A percentile compares a stretch with the other conserved stretches of the same genome.
Evolutionary conservation across 257 asterid genomes (phyloP).

Genomic region (Solanum verrucosum): DNA sequence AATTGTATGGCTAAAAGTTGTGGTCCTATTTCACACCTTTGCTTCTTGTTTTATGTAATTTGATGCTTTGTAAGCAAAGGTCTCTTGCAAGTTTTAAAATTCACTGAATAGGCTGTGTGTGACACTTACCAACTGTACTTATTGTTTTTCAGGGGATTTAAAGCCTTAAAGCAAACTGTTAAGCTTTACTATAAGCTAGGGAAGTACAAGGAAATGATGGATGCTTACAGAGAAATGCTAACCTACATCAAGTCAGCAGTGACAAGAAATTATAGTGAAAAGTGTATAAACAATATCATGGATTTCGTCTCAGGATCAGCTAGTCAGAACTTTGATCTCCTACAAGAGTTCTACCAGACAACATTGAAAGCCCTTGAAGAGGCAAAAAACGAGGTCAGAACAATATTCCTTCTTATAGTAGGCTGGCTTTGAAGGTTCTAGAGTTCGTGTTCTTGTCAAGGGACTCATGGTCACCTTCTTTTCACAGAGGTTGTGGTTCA

Average conservation of each 20-base stretch:
- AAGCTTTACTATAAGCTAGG: conserved; percentile 88
- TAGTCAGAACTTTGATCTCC: conserved; percentile 75
- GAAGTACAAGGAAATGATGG: conserved; percentile 93
- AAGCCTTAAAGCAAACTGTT: conserved; percentile 96
- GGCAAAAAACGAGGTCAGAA: conserved; percentile 90
- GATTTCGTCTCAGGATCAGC: conserved; percentile 97
- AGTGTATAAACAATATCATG: conserved; percentile 93
- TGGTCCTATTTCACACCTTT: background rate
- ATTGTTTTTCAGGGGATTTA: conserved; percentile 75
- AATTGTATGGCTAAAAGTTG: background rate
- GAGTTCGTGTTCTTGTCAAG: background rate
- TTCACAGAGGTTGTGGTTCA: conserved; percentile 91
- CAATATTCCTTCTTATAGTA: background rate
- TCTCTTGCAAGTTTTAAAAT: background rate
- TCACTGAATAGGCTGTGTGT: background rate
- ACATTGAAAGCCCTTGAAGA: conserved; percentile 94
- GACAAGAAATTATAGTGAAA: conserved; percentile 95
- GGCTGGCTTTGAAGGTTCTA: background rate
- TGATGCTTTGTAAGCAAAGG: background rate
- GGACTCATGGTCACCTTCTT: background rate
- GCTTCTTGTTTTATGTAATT: background rate
- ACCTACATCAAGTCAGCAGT: conserved; percentile 92
- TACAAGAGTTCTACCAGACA: conserved; percentile 91
- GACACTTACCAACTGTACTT: background rate
- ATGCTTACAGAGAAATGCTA: conserved; percentile 86